These are phyloP conservation scores for Huntiella omanensis DNA, from an alignment of 2,329 filamentous ascomycete genomes.

Conservation along the genomic window DNA sequence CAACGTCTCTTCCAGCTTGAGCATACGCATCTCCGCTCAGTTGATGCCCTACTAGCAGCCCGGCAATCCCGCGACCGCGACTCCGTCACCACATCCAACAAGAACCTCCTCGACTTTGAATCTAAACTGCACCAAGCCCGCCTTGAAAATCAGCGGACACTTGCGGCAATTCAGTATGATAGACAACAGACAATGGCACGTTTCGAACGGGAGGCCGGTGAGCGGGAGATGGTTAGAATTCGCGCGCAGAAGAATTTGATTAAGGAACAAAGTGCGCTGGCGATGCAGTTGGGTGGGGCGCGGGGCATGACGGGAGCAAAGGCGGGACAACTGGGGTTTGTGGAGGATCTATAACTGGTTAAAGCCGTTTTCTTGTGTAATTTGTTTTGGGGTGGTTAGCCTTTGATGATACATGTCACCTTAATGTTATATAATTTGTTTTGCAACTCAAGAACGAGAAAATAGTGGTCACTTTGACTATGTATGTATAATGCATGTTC, in stretches of 20 bases:
- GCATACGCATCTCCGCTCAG: slow-evolving; percentile 5
- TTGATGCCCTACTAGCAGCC: slow-evolving; percentile 13
- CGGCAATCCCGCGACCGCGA: slow-evolving; percentile 24
- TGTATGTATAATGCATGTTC: no score
- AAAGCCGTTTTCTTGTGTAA: no score
- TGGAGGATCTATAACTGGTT: slow-evolving; percentile 16
- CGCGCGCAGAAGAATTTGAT: slow-evolving; percentile 34
- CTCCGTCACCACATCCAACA: slow-evolving; percentile 25
- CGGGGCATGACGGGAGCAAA: slow-evolving; percentile 11
- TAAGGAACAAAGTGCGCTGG: slow-evolving; percentile 25
- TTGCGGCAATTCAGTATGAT: slow-evolving; percentile 31
- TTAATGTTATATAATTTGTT: no score
- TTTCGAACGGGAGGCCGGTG: slow-evolving; percentile 28
- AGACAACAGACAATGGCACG: slow-evolving; percentile 28
- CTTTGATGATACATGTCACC: no score
- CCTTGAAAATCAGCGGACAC: slow-evolving; percentile 28
- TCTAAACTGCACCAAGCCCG: slow-evolving; percentile 25
- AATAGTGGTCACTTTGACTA: no score
- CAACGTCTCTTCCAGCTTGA: slow-evolving; percentile 14
- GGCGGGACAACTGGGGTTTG: slow-evolving; percentile 34
- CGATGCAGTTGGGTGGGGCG: slow-evolving; percentile 26
- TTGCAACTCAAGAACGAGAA: no score
- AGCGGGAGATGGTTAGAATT: slow-evolving; percentile 25
- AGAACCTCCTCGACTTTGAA: slow-evolving; percentile 31
- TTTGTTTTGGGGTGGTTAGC: no score